phyloP scores from a whole-genome alignment of 352 stramenopile species.

The Globisporangium okanoganense region DNA sequence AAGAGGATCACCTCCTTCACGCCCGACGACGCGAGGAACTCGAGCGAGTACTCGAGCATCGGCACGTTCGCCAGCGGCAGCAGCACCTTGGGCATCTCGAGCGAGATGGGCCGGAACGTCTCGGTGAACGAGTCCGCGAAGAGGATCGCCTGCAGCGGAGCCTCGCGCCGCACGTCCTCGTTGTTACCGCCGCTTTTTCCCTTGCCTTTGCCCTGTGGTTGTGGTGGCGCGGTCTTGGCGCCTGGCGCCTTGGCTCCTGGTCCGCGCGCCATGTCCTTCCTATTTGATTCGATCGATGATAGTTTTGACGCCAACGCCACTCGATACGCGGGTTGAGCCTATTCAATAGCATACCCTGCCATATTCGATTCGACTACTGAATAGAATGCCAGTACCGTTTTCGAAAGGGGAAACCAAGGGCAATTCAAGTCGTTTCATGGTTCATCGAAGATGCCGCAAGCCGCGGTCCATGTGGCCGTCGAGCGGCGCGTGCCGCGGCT shows the following conservation, averaged over 20 bases:
- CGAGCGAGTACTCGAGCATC: slow-evolving; percentile 97
- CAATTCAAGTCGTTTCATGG: not conserved
- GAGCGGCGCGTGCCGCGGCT: slow-evolving; percentile 37
- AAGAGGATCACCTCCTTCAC: slow-evolving; percentile 97
- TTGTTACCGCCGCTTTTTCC: slow-evolving; percentile 16
- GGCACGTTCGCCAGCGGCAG: slow-evolving; percentile 96
- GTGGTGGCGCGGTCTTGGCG: slow-evolving; percentile 2
- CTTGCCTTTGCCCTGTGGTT: slow-evolving; percentile 7
- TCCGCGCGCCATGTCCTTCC: slow-evolving; percentile 23
- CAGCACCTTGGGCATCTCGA: slow-evolving; percentile 90
- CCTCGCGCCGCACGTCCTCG: slow-evolving; percentile 86
- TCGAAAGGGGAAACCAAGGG: not conserved
- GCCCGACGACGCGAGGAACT: slow-evolving; percentile 93
- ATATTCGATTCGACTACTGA: not conserved
- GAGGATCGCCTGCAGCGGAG: slow-evolving; percentile 95
- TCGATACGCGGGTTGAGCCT: slow-evolving; percentile 1
- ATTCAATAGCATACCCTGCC: slow-evolving; percentile 1
- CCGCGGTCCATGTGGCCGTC: slow-evolving; percentile 14
- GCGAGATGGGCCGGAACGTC: slow-evolving; percentile 91
- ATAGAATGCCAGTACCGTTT: not conserved
- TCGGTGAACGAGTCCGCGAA: slow-evolving; percentile 94
- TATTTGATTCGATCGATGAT: not conserved
- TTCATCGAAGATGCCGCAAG: not conserved
- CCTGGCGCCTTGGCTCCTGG: slow-evolving; percentile 11
- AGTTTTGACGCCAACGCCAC: not conserved